These are phyloP conservation scores for Goffeauzyma gilvescens DNA, from an alignment of 768 basidiomycete species.

Conservation along the genomic window DNA sequence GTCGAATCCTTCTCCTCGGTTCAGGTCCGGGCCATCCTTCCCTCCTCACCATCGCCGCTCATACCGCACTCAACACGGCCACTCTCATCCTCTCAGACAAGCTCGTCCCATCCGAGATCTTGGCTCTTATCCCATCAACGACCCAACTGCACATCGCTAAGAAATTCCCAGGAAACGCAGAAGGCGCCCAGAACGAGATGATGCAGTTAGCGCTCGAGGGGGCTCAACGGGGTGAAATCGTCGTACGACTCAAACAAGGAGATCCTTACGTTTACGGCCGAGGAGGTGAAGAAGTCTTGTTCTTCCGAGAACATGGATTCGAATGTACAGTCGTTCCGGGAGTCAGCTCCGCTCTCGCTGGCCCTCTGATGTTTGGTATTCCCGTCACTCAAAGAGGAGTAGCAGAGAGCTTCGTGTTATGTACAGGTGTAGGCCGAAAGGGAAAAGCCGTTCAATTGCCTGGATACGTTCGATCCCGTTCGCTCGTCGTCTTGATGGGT, in stretches of 20 bases:
- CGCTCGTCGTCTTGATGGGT: slow-evolving; percentile 80
- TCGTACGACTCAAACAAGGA: slow-evolving; percentile 89
- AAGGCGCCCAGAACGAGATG: slow-evolving; percentile 82
- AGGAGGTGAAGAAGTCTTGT: slow-evolving; percentile 81
- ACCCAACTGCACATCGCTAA: slow-evolving; percentile 66
- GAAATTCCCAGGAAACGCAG: slow-evolving; percentile 95
- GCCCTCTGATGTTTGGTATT: slow-evolving; percentile 70
- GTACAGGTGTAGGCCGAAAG: slow-evolving; percentile 77
- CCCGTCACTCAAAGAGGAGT: slow-evolving; percentile 92
- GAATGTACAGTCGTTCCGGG: slow-evolving; percentile 75
- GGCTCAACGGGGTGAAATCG: slow-evolving; percentile 57
- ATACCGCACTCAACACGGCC: slow-evolving; percentile 56
- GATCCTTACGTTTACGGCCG: slow-evolving; percentile 91
- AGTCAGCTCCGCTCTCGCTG: slow-evolving; percentile 72
- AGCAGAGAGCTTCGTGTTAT: slow-evolving; percentile 69
- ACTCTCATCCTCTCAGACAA: slow-evolving; percentile 89
- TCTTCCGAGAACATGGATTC: slow-evolving; percentile 70
- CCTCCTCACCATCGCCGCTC: slow-evolving; percentile 72
- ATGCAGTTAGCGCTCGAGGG: slow-evolving; percentile 79
- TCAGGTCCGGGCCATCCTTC: slow-evolving; percentile 92
- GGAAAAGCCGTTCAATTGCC: slow-evolving; percentile 72
- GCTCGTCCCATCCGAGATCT: slow-evolving; percentile 73
- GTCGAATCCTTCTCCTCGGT: slow-evolving; percentile 74
- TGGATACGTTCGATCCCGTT: slow-evolving; percentile 62
- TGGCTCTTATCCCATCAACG: slow-evolving; percentile 56